Base-by-base conservation (phyloP, 371 early-diverging fungal species). In the Mucor saturninus region DNA sequence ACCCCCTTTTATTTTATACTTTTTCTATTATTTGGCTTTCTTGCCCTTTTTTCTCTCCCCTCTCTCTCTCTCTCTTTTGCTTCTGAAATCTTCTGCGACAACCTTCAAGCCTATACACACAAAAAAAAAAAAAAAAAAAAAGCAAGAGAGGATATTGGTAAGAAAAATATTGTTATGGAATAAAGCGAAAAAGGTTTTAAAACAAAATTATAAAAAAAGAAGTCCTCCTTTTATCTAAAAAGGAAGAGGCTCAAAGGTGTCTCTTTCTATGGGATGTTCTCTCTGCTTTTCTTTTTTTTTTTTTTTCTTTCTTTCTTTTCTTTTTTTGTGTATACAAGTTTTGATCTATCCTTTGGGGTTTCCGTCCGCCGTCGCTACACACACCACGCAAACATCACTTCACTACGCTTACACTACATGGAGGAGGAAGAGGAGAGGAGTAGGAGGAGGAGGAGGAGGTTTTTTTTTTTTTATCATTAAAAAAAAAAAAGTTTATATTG, bases 401-500 rank as follows among this genome's bases (percentile, higher is more conserved):
- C 21, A 21, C 21, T 21, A 21, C 21, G 21, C 21, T 21, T 21
- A 21, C 21, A 21, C 21, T 21, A 21, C 21, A 21, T 21, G 21
- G 21, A 21, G 21, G 21, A 21, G 21, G 21, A 21, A 21, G 21
- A 21, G 21, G 21, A 21, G 21, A 21, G 21, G 21, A 21, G 21
- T 21, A 21, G 21, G 21, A 21, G 21, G 21, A 21, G 21, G 21
- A 21, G 21, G 21, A 21, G 21, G 21, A n/a, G n/a, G n/a, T 48
- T 28, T 48, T 6, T 3, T 28, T 28, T 28, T 48, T 7, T 28
- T 28, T 6, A 50, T 40, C 28, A 29, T 40, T 30, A 52, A 61
- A 39, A 52, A 43, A 42, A 15, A 31, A 60, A 13, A 51, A 42
- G 32, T 52, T 10, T 31, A 21, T 30, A 21, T 28, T 53, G 50